Evolutionary conservation across 345 rosid genomes (phyloP).

Genomic region (Firmiana major): DNA sequence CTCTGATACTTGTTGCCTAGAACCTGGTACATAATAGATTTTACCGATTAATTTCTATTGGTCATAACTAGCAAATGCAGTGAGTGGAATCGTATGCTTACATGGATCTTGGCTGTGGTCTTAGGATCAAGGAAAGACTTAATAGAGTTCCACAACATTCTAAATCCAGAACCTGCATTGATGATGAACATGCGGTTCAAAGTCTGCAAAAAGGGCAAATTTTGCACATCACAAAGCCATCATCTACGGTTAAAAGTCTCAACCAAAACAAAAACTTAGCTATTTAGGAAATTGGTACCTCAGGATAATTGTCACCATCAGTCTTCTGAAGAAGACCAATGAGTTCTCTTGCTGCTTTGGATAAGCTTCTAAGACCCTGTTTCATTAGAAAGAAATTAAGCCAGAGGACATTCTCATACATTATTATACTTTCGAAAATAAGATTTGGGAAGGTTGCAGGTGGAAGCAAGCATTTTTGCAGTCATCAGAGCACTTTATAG

Average conservation of each 20-base stretch:
- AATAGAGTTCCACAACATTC: constrained; percentile 94
- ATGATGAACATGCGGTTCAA: constrained; percentile 97
- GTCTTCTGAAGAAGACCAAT: constrained; percentile 73
- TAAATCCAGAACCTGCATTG: constrained; percentile 98
- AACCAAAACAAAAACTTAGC: background rate
- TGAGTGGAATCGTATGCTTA: constrained; percentile 29
- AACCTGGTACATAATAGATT: constrained; percentile 46
- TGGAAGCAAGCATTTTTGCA: background rate
- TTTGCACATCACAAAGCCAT: background rate
- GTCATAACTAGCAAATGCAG: constrained; percentile 1
- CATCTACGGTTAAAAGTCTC: background rate
- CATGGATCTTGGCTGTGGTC: constrained; percentile 94
- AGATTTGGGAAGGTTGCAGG: background rate
- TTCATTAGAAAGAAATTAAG: constrained; percentile 3
- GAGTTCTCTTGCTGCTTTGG: constrained; percentile 90
- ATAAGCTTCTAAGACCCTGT: constrained; percentile 89
- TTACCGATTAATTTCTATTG: constrained; percentile 12
- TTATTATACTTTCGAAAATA: background rate
- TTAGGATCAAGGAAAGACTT: constrained; percentile 97
- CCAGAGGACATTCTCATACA: background rate
- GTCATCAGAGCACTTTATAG: background rate
- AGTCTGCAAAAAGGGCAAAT: constrained; percentile 43
- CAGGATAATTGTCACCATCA: constrained; percentile 94
- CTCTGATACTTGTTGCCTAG: constrained; percentile 91
- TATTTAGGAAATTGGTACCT: constrained; percentile 41